These are phyloP conservation scores for Limnomonas spitsbergensis DNA, from an alignment of 139 green algal genomes.

Conservation along the genomic window DNA sequence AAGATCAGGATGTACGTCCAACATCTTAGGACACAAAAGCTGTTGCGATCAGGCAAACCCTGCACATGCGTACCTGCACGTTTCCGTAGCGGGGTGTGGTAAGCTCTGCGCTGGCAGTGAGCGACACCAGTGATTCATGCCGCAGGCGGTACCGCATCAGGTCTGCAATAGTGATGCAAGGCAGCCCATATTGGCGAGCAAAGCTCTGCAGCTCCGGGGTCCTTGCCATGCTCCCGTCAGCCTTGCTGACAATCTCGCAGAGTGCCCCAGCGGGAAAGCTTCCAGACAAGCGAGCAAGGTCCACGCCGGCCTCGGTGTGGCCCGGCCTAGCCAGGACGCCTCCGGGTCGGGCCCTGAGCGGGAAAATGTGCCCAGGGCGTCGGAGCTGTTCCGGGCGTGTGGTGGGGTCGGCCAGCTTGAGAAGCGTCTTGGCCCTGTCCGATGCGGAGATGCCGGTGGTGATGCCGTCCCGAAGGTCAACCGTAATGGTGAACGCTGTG, in stretches of 20 bases:
- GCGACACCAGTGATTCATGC: slow-evolving; percentile 25
- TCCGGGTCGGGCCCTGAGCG: slow-evolving; percentile 70
- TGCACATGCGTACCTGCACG: not conserved
- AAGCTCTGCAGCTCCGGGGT: slow-evolving; percentile 81
- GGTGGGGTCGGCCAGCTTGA: slow-evolving; percentile 64
- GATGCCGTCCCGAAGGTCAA: slow-evolving; percentile 78
- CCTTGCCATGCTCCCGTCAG: slow-evolving; percentile 82
- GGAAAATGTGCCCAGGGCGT: slow-evolving; percentile 96
- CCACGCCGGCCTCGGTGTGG: slow-evolving; percentile 92
- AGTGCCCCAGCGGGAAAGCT: slow-evolving; percentile 87
- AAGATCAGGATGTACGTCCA: not conserved
- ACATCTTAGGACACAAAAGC: not conserved
- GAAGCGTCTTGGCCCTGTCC: slow-evolving; percentile 86
- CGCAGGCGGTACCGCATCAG: slow-evolving; percentile 72
- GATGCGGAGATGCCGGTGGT: slow-evolving; percentile 89
- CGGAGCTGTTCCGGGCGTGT: slow-evolving; percentile 68
- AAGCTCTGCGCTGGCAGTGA: not conserved
- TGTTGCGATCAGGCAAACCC: not conserved
- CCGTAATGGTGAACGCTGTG: slow-evolving; percentile 93
- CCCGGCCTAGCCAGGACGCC: slow-evolving; percentile 82
- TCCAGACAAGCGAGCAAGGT: slow-evolving; percentile 85
- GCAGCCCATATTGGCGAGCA: slow-evolving; percentile 72
- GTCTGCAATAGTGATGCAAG: slow-evolving; percentile 89
- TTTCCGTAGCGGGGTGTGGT: not conserved
- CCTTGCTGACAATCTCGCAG: slow-evolving; percentile 89